phyloP scores from a whole-genome alignment of 1,139 yeast species.

The Lodderomyces elongisporus region DNA sequence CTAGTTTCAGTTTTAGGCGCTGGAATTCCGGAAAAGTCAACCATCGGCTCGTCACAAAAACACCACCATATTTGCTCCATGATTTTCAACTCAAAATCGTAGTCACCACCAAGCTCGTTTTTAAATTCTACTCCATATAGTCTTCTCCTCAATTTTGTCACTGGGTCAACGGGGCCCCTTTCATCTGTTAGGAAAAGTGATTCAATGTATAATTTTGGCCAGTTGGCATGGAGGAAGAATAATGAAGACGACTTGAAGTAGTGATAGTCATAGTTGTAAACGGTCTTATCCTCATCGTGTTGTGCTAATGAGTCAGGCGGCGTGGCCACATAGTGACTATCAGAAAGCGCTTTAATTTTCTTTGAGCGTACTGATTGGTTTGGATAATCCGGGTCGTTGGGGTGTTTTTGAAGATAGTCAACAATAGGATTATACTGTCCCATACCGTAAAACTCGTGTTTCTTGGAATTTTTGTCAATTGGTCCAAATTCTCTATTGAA shows the following conservation, averaged over 20 bases:
- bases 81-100: conserved; percentile 27
- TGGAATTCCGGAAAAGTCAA: conserved; percentile 22
- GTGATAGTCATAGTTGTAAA: conserved; percentile 28
- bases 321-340: conserved; percentile 6
- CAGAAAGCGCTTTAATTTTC: background rate
- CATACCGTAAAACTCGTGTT: conserved; percentile 31
- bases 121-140: conserved; percentile 25
- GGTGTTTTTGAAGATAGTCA: conserved; percentile 23
- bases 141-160: conserved; percentile 20
- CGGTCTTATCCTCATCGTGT: conserved; percentile 17
- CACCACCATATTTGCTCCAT: conserved; percentile 25
- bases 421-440: conserved; percentile 37
- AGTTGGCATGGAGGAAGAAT: conserved; percentile 35
- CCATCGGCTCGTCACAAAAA: conserved; percentile 21
- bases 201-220: conserved; percentile 29
- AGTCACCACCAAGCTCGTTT: conserved; percentile 23
- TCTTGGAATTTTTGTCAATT: conserved; percentile 14
- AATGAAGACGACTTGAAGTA: conserved; percentile 24
- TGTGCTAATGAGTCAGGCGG: conserved; percentile 20
- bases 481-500: conserved; percentile 36
- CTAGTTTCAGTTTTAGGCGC: conserved; percentile 19
- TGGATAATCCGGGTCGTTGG: conserved; percentile 12
- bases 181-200: conserved; percentile 23
- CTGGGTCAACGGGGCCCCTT: conserved; percentile 22
- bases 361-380: background rate